Evolutionary conservation across 2,329 filamentous ascomycete genomes (phyloP).

Genomic region (Ophiostoma sp.): DNA sequence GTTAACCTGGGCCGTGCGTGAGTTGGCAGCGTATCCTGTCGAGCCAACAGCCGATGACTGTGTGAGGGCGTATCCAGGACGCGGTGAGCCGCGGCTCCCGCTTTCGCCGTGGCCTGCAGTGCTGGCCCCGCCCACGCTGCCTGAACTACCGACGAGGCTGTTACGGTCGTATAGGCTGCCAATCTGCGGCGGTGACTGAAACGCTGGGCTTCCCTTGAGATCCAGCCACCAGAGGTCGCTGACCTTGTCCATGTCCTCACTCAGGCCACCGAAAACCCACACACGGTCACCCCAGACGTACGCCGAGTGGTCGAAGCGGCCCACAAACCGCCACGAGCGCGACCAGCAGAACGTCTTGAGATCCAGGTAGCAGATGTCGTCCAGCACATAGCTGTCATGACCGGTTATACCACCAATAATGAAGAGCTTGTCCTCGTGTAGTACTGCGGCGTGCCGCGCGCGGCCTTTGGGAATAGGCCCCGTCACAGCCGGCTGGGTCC

Average conservation of each 20-base stretch:
- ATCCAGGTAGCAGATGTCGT: constrained; percentile 95
- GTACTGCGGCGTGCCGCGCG: constrained; percentile 85
- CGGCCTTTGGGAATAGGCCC: constrained; percentile 83
- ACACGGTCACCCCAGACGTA: constrained; percentile 88
- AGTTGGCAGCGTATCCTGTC: constrained; percentile 63
- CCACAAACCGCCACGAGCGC: constrained; percentile 88
- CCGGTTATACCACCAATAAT: constrained; percentile 94
- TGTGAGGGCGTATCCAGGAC: constrained; percentile 43
- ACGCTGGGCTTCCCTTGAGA: constrained; percentile 80
- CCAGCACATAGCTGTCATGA: constrained; percentile 83
- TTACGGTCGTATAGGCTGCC: constrained; percentile 31
- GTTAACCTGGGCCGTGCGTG: constrained; percentile 61
- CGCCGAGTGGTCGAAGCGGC: constrained; percentile 88
- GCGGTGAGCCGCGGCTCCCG: constrained; percentile 39
- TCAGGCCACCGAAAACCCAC: constrained; percentile 94
- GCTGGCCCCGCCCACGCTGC: constrained; percentile 33
- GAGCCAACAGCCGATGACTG: constrained; percentile 45
- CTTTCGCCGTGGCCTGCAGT: constrained; percentile 32
- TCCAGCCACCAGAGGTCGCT: constrained; percentile 98
- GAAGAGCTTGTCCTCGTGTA: constrained; percentile 95
- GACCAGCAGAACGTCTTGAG: constrained; percentile 98
- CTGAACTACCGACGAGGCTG: constrained; percentile 28
- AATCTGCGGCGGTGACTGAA: constrained; percentile 61
- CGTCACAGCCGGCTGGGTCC: constrained; percentile 84
- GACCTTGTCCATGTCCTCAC: constrained; percentile 93